These are phyloP conservation scores for Theileria parva DNA, from an alignment of 169 alveolate genomes.

Conservation along the genomic window DNA sequence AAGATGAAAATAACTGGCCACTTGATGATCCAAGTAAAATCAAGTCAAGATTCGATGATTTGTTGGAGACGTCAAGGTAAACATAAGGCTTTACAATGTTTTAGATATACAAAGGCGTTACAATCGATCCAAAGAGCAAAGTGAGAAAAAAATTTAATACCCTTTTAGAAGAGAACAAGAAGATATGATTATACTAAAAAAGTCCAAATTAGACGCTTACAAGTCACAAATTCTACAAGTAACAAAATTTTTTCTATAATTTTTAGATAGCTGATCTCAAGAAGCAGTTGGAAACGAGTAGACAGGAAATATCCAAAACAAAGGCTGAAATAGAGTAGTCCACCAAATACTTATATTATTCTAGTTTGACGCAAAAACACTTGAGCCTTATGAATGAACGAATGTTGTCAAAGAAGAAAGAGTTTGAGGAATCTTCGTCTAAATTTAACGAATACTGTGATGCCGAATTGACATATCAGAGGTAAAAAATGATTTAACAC, in stretches of 20 bases:
- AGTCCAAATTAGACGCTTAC: slow-evolving; percentile 17
- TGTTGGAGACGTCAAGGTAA: slow-evolving; percentile 91
- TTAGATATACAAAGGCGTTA: slow-evolving; percentile 60
- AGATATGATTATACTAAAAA: slow-evolving; percentile 16
- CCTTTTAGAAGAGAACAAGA: slow-evolving; percentile 53
- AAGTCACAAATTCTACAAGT: slow-evolving; percentile 47
- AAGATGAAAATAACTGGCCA: slow-evolving; percentile 97
- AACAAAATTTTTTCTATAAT: not conserved
- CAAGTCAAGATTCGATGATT: slow-evolving; percentile 95
- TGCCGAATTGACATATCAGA: not conserved
- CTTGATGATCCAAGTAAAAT: slow-evolving; percentile 89
- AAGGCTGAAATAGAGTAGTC: slow-evolving; percentile 58
- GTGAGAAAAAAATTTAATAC: not conserved
- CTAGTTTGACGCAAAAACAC: slow-evolving; percentile 31
- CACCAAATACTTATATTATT: not conserved
- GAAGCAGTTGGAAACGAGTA: slow-evolving; percentile 58
- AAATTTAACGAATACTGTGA: slow-evolving; percentile 17
- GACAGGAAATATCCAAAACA: slow-evolving; percentile 41
- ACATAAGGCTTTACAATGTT: not conserved
- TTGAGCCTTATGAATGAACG: slow-evolving; percentile 32
- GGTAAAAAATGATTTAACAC: not conserved
- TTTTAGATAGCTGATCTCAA: slow-evolving; percentile 65
- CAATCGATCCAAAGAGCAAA: slow-evolving; percentile 44
- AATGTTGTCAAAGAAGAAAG: slow-evolving; percentile 6
- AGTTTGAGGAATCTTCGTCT: slow-evolving; percentile 35